Evolutionary conservation across 352 stramenopile species (phyloP), one percentile per base, ranked within the genome.

Genomic region (Thalassiosira livingstoniorum): DNA sequence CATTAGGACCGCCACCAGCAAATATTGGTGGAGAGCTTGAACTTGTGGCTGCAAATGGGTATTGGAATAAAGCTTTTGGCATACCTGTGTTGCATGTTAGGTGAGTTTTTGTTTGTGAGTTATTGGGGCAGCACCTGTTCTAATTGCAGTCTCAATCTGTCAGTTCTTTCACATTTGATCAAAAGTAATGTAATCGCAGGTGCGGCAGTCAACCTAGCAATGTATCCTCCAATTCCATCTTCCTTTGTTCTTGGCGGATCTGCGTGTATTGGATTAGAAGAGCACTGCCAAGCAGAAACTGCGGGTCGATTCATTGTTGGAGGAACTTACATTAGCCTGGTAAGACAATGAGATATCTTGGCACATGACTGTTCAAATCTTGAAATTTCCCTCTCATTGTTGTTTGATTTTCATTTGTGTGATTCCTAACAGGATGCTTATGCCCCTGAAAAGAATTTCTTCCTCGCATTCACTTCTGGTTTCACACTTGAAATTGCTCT

Each of bases 371-470:
- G n/a, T n/a, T n/a, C n/a, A n/a, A n/a, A n/a, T n/a, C n/a, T n/a
- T n/a, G n/a, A n/a, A n/a, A n/a, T n/a, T n/a, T n/a, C n/a, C n/a
- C n/a, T n/a, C n/a, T n/a, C n/a, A n/a, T n/a, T n/a, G n/a, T n/a
- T n/a, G n/a, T n/a, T n/a, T n/a, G n/a, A n/a, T n/a, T n/a, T n/a
- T n/a, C n/a, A n/a, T n/a, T n/a, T n/a, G n/a, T n/a, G n/a, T n/a
- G n/a, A n/a, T n/a, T n/a, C n/a, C n/a, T n/a, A n/a, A n/a, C n/a
- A n/a, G n/a, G 64, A 73, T 57, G 45, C 64, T 31, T 60, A 60
- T 47, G 53, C 62, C 15, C 64, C 64, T 4, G 64, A 60, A 43
- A 60, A 73, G 10, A 73, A 73, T 34, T 73, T 73, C 53, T 73
- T 73, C 64, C 2, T 73, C 2, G 64, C 64, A 42, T 63, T 63